Evolutionary conservation across 139 green algal genomes (phyloP), one percentile per base, ranked within the genome.

Genomic region (Chlamydomonas applanata): DNA sequence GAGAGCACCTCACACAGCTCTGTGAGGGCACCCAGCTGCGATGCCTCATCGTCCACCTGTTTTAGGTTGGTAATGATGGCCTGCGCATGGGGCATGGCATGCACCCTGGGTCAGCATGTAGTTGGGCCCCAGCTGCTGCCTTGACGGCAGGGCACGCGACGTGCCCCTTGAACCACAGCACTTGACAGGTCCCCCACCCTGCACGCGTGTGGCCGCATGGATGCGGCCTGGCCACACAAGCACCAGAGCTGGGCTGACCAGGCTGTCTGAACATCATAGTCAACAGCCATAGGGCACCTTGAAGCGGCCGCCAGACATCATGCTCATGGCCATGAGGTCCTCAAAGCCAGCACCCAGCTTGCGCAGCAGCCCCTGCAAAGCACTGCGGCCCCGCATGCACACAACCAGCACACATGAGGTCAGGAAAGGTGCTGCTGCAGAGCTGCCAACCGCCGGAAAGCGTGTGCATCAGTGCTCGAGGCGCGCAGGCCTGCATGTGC

Each of bases 1-100:
- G 91, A 93, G 69, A 98, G 84, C 49, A 97, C 72, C 79, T 98
- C 95, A 71, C 90, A 97, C 36, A 98, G 92, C 81, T 97, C 85
- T 1, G 81, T 91, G 1, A 98, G 84, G 2, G 91, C 88, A 0
- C 82, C 83, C 36, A 98, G 82, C 84, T 97, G 91, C 61, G 81
- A 20, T 11, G 34, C 72, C 53, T 97, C 91, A 56, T 97, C 91
- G 9, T 94, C 92, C 29, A 86, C 84, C n/a, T 85, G 80, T 16
- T 78, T 69, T 29, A 98, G 88, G 27, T 88, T 83, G 20, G 73
- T 53, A 22, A 98, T 78, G 64, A 98, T 94, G 49, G 79, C 69
- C 85, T 94, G 40, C 40, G 11, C 40, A 49, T n/a, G n/a, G n/a
- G n/a, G 40, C 40, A 49, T 49, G 7, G 11, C 40, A 49, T 49